Conservation (phyloP, 2,329 filamentous ascomycete species). For the Trichoderma breve region DNA sequence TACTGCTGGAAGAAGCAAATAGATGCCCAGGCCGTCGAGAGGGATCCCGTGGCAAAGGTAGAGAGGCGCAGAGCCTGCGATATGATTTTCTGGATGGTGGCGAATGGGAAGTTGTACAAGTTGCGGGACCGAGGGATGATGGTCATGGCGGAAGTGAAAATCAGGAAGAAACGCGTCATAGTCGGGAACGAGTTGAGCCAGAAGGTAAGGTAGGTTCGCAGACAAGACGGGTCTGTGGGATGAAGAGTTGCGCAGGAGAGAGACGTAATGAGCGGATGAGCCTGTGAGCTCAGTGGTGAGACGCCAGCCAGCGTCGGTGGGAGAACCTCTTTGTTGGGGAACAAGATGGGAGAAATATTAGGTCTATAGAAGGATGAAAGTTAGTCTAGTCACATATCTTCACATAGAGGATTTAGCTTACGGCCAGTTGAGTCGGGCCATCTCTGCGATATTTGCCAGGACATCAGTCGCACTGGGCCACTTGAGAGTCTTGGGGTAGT, state of each 20-base stretch:
- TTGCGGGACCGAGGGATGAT: constrained; percentile 66
- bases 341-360: constrained; percentile 82
- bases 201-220: constrained; percentile 82
- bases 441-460: constrained; percentile 75
- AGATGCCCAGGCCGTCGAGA: constrained; percentile 83
- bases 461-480: constrained; percentile 79
- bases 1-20: constrained; percentile 85
- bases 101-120: constrained; percentile 67
- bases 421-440: constrained; percentile 83
- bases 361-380: constrained; percentile 46
- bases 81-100: constrained; percentile 64
- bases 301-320: constrained; percentile 65
- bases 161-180: constrained; percentile 72
- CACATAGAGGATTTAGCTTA: constrained; percentile 44
- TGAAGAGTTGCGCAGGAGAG: constrained; percentile 90
- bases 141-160: constrained; percentile 67
- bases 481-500: constrained; percentile 61
- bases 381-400: not conserved
- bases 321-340: constrained; percentile 68
- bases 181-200: constrained; percentile 80
- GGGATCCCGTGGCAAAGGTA: constrained; percentile 71
- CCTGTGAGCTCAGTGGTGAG: constrained; percentile 74
- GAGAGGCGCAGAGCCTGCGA: constrained; percentile 70
- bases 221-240: constrained; percentile 81
- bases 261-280: constrained; percentile 81